These are phyloP conservation scores for Candida pseudofarinosa DNA, from an alignment of 805 yeast genomes.

Conservation along the genomic window DNA sequence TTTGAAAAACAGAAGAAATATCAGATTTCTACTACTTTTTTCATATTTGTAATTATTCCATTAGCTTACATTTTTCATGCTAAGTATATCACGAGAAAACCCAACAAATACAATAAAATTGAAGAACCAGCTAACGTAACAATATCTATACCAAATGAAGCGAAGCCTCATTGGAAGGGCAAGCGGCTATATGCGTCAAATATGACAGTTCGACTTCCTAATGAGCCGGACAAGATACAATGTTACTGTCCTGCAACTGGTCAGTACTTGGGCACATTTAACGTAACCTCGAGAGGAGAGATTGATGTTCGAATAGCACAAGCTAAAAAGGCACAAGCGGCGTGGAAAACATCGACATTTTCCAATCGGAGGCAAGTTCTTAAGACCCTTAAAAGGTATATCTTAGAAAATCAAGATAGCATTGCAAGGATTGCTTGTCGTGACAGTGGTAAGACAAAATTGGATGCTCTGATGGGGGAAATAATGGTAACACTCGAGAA, in stretches of 20 bases:
- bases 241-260: constrained; percentile 97
- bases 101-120: constrained; percentile 39
- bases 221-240: constrained; percentile 67
- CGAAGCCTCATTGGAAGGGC: constrained; percentile 90
- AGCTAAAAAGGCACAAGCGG: constrained; percentile 52
- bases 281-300: constrained; percentile 60
- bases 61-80: constrained; percentile 30
- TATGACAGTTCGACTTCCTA: constrained; percentile 51
- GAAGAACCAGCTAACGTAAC: constrained; percentile 46
- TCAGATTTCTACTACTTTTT: constrained; percentile 42
- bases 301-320: constrained; percentile 61
- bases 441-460: constrained; percentile 93
- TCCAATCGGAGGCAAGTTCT: constrained; percentile 67
- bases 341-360: constrained; percentile 52
- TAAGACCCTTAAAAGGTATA: constrained; percentile 64
- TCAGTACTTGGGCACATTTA: constrained; percentile 72
- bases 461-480: constrained; percentile 96
- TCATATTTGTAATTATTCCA: constrained; percentile 36
- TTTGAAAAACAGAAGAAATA: constrained; percentile 42
- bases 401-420: constrained; percentile 76
- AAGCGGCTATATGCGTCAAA: constrained; percentile 60
- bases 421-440: constrained; percentile 92
- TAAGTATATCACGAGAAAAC: constrained; percentile 32
- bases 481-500: constrained; percentile 93
- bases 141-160: constrained; percentile 66